Evolutionary conservation across 768 basidiomycete genomes (phyloP), one percentile per base, ranked within the genome.

Genomic region (Leccinum arenicola): DNA sequence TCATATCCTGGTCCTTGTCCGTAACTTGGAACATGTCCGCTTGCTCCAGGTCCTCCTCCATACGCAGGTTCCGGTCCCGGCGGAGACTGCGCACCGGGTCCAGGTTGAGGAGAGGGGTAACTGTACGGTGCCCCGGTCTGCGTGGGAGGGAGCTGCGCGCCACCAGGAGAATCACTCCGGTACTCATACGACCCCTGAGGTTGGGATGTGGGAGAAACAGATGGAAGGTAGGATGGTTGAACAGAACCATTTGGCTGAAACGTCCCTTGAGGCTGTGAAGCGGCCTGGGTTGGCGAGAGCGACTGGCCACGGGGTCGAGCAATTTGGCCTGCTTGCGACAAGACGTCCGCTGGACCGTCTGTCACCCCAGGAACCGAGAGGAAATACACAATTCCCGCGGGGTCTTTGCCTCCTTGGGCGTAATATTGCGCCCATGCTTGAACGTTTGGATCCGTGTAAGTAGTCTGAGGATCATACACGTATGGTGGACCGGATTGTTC

Each of bases 351-450:
- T 38, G 49, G 69, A 5, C 64, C 72, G 54, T 83, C 84, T 64
- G 83, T 86, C 48, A 93, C 78, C 3, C 89, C 91, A 7, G 90
- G 91, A 1, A 93, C 84, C 3, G 84, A 85, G 52, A 88, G 73
- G 65, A 94, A 94, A 74, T 94, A 94, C 40, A 93, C 88, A 8
- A 87, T 77, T 9, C 92, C 92, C 6, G 88, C 84, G 0, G 78
- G 71, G 59, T 93, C 91, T 50, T 73, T 82, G 4, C 91, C 91
- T 25, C 92, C 92, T 59, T 87, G 83, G 1, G 86, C 85, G 68
- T 93, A 93, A 72, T 94, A 94, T 64, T 85, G 82, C 6, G 89
- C 91, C 91, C 91, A 93, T 0, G 88, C 89, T 68, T 93, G 91
- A 21, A 87, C 90, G 61, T 91, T 91, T 56, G 85, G 82, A 69